Evolutionary conservation across 805 yeast genomes (phyloP).

Genomic region (Barnettozyma wickerhamii): DNA sequence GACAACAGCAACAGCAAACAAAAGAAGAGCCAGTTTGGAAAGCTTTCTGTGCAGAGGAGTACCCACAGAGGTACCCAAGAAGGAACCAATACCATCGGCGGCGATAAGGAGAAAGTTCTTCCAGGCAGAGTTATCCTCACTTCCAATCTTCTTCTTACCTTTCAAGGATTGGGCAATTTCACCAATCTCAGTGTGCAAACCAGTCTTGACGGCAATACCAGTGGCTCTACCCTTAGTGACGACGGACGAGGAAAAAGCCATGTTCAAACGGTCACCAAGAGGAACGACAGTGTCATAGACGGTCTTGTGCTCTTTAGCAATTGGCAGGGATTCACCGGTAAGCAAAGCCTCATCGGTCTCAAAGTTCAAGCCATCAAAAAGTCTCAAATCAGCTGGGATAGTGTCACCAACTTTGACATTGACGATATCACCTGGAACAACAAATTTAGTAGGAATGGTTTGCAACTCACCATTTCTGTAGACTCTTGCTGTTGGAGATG

Average conservation of each 20-base stretch:
- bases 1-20: slow-evolving; percentile 75
- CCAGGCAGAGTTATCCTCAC: slow-evolving; percentile 38
- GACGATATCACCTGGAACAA: slow-evolving; percentile 73
- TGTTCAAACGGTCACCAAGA: slow-evolving; percentile 69
- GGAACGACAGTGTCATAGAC: slow-evolving; percentile 42
- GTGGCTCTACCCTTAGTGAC: slow-evolving; percentile 73
- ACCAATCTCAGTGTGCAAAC: slow-evolving; percentile 70
- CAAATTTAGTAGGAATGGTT: slow-evolving; percentile 55
- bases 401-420: slow-evolving; percentile 67
- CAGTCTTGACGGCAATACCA: slow-evolving; percentile 67
- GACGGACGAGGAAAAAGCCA: slow-evolving; percentile 66
- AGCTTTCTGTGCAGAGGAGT: slow-evolving; percentile 78
- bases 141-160: slow-evolving; percentile 37
- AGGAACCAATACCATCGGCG: slow-evolving; percentile 55
- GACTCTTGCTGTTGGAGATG: slow-evolving; percentile 69
- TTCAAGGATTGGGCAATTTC: slow-evolving; percentile 59
- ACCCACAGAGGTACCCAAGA: slow-evolving; percentile 73
- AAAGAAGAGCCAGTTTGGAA: slow-evolving; percentile 68
- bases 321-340: slow-evolving; percentile 64
- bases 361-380: slow-evolving; percentile 54
- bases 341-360: slow-evolving; percentile 68
- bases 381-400: slow-evolving; percentile 68
- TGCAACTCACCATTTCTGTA: slow-evolving; percentile 54
- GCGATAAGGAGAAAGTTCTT: slow-evolving; percentile 36
- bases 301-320: slow-evolving; percentile 46